Evolutionary conservation across 2,329 filamentous ascomycete species (phyloP), one percentile per base, ranked within the genome.

Genomic region (Colletotrichum tabaci): DNA sequence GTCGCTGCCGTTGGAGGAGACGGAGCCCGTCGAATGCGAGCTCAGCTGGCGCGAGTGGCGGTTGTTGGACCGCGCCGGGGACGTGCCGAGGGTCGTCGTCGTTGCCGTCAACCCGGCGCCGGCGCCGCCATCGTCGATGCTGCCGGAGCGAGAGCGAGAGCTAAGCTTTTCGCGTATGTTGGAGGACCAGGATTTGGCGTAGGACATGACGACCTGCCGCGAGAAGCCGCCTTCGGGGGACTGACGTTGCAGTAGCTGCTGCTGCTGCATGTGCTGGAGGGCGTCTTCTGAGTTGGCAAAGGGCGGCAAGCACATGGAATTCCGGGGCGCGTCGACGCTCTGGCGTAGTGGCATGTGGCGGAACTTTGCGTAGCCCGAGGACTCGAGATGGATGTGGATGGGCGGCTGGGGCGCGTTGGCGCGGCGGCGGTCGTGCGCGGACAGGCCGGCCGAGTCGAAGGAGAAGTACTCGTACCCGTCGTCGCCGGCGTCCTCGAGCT

Each of bases 151-250:
- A 8, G 70, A 69, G 23, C 71, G 61, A 2, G 80, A 79, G 16
- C 84, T 84, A 52, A 88, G 83, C 26, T 84, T 85, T 15, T 85
- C 80, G 42, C 83, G 83, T 67, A 89, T 75, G 57, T 84, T 86
- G 0, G 83, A 80, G 1, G 83, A 80, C 80, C 86, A 87, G 49
- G 85, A 87, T 64, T 85, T 86, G 3, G 83, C 80, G 76, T 90
- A 90, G 0, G 81, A 80, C 89, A 92, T 92, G 65, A 83, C 80
- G n/a, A 91, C 83, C 67, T 89, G 84, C 57, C 89, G 84, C 55
- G 84, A 80, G 72, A 92, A 89, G 1, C 84, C 81, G 67, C 79
- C 74, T 13, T 72, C 70, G 13, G 40, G 21, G 26, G 61, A 50
- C 26, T 66, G 15, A 46, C 56, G 60, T 26, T 26, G 35, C 38